Conservation (phyloP, 225 moss, liverwort and hornwort genomes). For the Asterella californica region DNA sequence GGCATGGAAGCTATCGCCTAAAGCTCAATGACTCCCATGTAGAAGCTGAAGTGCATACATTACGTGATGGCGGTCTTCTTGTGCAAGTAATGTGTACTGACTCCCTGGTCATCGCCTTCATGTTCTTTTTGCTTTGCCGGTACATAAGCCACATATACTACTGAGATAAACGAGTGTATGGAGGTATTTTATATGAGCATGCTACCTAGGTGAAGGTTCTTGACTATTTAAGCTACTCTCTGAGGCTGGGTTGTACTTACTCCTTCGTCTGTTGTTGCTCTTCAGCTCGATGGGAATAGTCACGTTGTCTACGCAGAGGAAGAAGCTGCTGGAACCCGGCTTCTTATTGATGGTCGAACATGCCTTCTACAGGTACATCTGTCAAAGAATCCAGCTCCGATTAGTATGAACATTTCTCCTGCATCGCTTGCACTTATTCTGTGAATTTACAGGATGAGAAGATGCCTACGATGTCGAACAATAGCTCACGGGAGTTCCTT, state of each 20-base stretch:
- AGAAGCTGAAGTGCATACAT: constrained; percentile 77
- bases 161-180: background rate
- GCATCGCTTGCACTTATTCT: background rate
- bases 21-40: constrained; percentile 76
- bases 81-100: constrained; percentile 51
- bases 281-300: constrained; percentile 87
- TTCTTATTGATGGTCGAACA: constrained; percentile 89
- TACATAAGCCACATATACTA: background rate
- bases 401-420: background rate
- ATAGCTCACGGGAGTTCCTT: background rate
- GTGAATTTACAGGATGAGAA: background rate
- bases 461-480: background rate
- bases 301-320: constrained; percentile 96
- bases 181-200: background rate
- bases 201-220: background rate
- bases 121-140: background rate
- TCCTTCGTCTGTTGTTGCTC: background rate
- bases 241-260: background rate
- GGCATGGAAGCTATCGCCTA: constrained; percentile 73
- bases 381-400: background rate
- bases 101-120: background rate
- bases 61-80: constrained; percentile 94
- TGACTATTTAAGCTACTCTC: background rate
- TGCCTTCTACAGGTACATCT: constrained; percentile 81
- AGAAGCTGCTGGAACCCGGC: constrained; percentile 84